Conservation (phyloP, 306 rosid genomes). For the Gillenia trifoliata region DNA sequence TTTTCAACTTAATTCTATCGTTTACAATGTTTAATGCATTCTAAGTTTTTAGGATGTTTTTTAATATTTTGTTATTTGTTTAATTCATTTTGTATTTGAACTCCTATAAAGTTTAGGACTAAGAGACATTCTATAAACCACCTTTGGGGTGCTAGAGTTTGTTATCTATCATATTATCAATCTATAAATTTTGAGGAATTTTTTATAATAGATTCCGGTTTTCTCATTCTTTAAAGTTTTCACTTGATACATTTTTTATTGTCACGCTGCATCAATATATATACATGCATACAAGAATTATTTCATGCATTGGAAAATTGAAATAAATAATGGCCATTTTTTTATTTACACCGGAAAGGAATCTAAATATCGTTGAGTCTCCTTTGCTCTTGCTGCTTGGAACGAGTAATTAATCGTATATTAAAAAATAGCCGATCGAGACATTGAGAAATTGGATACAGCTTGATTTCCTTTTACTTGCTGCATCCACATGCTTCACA, state of each 20-base stretch:
- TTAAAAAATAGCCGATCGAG: neutral
- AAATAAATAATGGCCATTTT: no score
- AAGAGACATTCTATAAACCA: neutral
- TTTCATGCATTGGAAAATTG: no score
- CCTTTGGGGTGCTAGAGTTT: neutral
- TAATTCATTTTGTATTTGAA: no score
- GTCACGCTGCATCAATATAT: no score
- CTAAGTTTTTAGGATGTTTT: no score
- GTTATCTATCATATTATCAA: no score
- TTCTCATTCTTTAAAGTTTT: neutral
- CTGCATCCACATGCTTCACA: conserved; percentile 16
- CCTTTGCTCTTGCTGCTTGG: neutral
- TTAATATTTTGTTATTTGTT: neutral
- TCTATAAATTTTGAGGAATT: neutral
- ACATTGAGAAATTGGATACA: neutral
- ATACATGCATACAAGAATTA: no score
- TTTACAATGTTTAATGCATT: neutral
- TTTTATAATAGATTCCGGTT: neutral
- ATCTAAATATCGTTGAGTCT: neutral
- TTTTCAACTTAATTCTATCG: neutral
- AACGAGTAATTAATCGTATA: neutral
- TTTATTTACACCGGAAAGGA: no score
- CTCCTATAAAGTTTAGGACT: neutral
- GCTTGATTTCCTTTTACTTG: neutral
- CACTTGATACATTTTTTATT: neutral